phyloP scores from a whole-genome alignment of 176 grass and related monocot genomes.

The Calamus simplicifolius region DNA sequence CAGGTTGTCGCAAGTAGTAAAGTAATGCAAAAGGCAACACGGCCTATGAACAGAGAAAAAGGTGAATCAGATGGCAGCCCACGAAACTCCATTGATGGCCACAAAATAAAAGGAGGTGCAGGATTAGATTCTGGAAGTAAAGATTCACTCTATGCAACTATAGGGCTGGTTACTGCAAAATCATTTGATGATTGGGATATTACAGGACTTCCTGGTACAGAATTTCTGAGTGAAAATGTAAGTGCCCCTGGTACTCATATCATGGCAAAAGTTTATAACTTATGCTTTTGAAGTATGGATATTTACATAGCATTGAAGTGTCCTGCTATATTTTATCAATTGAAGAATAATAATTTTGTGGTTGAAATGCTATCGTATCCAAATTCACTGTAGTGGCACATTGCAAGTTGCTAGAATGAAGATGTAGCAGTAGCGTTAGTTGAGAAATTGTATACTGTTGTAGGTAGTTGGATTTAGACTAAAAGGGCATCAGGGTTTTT shows the following conservation, averaged over 20 bases:
- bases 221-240: slow-evolving; percentile 74
- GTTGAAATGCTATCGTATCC: too few relatives aligned
- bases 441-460: too few relatives aligned
- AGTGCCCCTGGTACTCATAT: slow-evolving; percentile 18
- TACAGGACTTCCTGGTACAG: slow-evolving; percentile 72
- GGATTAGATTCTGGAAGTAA: slow-evolving; percentile 44
- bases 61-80: slow-evolving; percentile 53
- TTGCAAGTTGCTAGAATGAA: too few relatives aligned
- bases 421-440: too few relatives aligned
- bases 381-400: too few relatives aligned
- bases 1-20: slow-evolving; percentile 48
- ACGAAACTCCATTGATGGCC: slow-evolving; percentile 32
- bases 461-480: too few relatives aligned
- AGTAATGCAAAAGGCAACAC: slow-evolving; percentile 46
- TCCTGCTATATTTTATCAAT: too few relatives aligned
- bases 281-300: too few relatives aligned
- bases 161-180: slow-evolving; percentile 30
- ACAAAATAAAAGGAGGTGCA: slow-evolving; percentile 51
- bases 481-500: too few relatives aligned
- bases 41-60: slow-evolving; percentile 40
- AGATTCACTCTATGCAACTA: slow-evolving; percentile 38
- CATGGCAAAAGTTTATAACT: neutral
- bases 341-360: too few relatives aligned
- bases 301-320: too few relatives aligned
- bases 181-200: slow-evolving; percentile 92